A percentile compares a stretch with the other conserved stretches of the same genome.
Evolutionary conservation across 768 basidiomycete genomes (phyloP).

Genomic region (Dacryopinax primogenitus): DNA sequence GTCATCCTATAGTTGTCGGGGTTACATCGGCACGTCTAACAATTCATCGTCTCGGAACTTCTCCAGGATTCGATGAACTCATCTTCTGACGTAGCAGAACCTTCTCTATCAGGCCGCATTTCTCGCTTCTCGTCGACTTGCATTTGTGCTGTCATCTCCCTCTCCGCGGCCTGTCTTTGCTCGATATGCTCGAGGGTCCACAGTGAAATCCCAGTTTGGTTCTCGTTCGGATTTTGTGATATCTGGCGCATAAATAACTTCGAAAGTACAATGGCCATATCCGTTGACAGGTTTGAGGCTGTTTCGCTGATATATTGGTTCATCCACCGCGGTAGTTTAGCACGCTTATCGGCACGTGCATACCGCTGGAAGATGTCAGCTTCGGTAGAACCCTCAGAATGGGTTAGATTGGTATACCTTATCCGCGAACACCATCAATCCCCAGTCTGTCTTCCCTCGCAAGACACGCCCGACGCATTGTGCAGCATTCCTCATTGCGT

Average conservation of each 20-base stretch:
- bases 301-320: constrained; percentile 99
- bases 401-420: constrained; percentile 60
- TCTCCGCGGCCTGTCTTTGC: constrained; percentile 71
- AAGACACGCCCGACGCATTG: constrained; percentile 97
- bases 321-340: constrained; percentile 96
- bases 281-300: constrained; percentile 91
- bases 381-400: neutral
- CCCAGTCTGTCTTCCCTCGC: constrained; percentile 99
- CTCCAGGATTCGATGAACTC: too few relatives aligned
- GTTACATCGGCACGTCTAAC: neutral
- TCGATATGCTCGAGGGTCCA: constrained; percentile 92
- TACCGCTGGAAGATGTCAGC: constrained; percentile 47
- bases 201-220: constrained; percentile 83
- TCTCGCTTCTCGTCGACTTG: constrained; percentile 25
- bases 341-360: constrained; percentile 81
- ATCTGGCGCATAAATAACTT: constrained; percentile 98
- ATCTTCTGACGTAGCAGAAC: constrained; percentile 24
- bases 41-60: neutral
- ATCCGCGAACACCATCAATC: constrained; percentile 97
- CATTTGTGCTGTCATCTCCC: constrained; percentile 43
- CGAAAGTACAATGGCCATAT: constrained; percentile 89
- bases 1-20: neutral
- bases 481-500: constrained; percentile 98
- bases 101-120: constrained; percentile 17
- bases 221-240: constrained; percentile 93